phyloP scores from a whole-genome alignment of 148 eudicot genomes.

The Fagopyrum homotropicum region DNA sequence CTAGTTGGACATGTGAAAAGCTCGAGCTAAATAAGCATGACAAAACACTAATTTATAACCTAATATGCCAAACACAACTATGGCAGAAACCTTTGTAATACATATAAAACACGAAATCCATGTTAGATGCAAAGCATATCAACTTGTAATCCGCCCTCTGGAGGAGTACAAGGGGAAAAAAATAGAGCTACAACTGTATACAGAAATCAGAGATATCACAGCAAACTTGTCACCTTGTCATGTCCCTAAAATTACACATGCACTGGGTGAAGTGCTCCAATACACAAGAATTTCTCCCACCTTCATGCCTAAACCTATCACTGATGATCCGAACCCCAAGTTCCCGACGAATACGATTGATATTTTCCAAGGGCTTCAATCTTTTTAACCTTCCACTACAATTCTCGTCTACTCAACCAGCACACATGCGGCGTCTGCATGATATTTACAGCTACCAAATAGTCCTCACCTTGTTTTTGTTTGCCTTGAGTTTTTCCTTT shows the following conservation, averaged over 20 bases:
- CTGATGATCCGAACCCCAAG: background rate
- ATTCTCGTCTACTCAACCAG: background rate
- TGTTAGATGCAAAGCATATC: background rate
- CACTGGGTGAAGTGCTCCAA: background rate
- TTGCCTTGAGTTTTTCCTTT: background rate
- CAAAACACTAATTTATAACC: no score
- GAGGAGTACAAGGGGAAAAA: background rate
- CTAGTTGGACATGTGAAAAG: no score
- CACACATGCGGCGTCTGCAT: background rate
- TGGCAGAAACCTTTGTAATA: background rate
- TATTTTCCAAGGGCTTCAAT: background rate
- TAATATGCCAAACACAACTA: background rate
- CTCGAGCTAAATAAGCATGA: no score
- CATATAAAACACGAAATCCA: background rate
- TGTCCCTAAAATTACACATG: constrained; percentile 2
- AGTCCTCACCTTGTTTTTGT: background rate
- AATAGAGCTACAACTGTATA: background rate
- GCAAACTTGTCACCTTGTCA: background rate
- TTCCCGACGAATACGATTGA: background rate
- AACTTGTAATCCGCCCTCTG: background rate
- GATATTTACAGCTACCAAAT: constrained; percentile 1
- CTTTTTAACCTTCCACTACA: background rate
- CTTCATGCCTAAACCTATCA: background rate
- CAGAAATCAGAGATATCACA: background rate
- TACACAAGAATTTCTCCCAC: background rate